Conservation (phyloP, 2,329 filamentous ascomycete species). For the Stagonosporopsis chrysanthemi region DNA sequence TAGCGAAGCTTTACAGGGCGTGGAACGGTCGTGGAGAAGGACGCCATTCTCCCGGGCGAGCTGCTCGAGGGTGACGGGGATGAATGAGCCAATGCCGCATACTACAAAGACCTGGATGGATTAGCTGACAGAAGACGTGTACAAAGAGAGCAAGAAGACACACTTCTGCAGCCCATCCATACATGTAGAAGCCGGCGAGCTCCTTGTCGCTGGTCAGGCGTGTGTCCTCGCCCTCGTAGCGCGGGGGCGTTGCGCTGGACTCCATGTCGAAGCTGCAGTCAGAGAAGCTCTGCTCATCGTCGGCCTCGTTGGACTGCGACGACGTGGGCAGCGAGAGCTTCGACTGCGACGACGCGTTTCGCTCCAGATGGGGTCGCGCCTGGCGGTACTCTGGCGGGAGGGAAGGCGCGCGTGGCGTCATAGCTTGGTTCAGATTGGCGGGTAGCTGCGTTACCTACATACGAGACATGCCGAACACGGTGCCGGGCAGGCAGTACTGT, state of each 20-base stretch:
- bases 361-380: slow-evolving; percentile 35
- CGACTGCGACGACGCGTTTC: slow-evolving; percentile 44
- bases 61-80: slow-evolving; percentile 93
- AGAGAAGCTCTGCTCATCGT: slow-evolving; percentile 53
- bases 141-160: neutral
- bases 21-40: slow-evolving; percentile 76
- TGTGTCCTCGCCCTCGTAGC: slow-evolving; percentile 84
- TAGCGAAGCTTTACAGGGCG: slow-evolving; percentile 74
- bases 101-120: slow-evolving; percentile 77
- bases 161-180: slow-evolving; percentile 89
- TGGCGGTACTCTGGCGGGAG: slow-evolving; percentile 28
- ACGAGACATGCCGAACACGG: slow-evolving; percentile 17
- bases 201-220: slow-evolving; percentile 88
- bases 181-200: slow-evolving; percentile 92
- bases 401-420: slow-evolving; percentile 38
- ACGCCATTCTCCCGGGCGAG: slow-evolving; percentile 92
- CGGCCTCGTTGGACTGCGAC: slow-evolving; percentile 52
- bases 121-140: slow-evolving; percentile 6
- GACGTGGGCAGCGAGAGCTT: slow-evolving; percentile 46
- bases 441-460: slow-evolving; percentile 13
- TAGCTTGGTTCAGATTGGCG: slow-evolving; percentile 37
- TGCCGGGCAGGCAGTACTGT: neutral
- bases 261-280: slow-evolving; percentile 44
- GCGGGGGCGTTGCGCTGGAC: slow-evolving; percentile 49
- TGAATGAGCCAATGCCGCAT: slow-evolving; percentile 85